phyloP scores from a whole-genome alignment of 129 eudicot genomes.

The Helianthus tuberosus region DNA sequence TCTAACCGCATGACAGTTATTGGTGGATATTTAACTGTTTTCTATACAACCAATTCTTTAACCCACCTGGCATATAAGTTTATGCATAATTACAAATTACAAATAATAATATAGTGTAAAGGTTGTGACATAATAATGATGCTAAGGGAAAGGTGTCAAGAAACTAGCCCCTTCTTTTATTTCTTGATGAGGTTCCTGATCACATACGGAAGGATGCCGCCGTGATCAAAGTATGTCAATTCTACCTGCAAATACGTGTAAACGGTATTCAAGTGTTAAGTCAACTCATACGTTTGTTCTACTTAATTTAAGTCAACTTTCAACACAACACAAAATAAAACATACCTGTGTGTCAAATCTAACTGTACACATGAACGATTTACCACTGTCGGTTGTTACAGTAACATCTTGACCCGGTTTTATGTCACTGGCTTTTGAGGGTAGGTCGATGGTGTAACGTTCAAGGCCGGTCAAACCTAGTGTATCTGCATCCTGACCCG shows the following conservation, averaged over 20 bases:
- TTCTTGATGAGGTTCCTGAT: slow-evolving; percentile 67
- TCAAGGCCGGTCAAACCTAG: slow-evolving; percentile 93
- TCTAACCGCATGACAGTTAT: too few species aligned
- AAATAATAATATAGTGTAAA: too few species aligned
- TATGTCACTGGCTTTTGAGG: slow-evolving; percentile 62
- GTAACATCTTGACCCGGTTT: slow-evolving; percentile 96
- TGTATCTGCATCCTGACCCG: slow-evolving; percentile 92
- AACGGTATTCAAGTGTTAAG: background rate
- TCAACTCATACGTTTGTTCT: background rate
- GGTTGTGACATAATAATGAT: too few species aligned
- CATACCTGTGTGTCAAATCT: slow-evolving; percentile 99
- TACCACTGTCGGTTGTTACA: slow-evolving; percentile 81
- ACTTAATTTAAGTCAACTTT: background rate
- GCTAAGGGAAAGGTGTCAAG: too few species aligned
- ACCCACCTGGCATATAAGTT: too few species aligned
- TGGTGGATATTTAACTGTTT: too few species aligned
- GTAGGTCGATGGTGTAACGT: slow-evolving; percentile 85
- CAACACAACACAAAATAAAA: too few species aligned
- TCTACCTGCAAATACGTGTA: slow-evolving; percentile 66
- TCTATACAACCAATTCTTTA: too few species aligned
- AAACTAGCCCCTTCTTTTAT: slow-evolving; percentile 17
- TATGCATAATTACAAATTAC: too few species aligned
- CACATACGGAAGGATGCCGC: slow-evolving; percentile 94
- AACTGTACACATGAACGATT: slow-evolving; percentile 77
- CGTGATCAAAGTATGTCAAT: slow-evolving; percentile 88